Evolutionary conservation across 2,329 filamentous ascomycete species (phyloP).

Genomic region (Penicillium sp.): DNA sequence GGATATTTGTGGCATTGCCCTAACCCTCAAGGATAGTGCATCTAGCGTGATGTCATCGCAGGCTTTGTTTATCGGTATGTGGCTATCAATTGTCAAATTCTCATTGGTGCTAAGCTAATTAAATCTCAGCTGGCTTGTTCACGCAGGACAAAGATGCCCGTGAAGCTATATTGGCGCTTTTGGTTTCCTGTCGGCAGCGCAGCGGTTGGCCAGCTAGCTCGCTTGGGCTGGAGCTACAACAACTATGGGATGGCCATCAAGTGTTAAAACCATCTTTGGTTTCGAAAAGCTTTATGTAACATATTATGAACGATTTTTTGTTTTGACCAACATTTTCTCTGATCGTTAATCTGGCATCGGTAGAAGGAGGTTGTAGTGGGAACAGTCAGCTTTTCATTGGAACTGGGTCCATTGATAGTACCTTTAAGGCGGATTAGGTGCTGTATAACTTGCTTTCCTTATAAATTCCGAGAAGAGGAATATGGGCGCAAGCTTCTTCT

Average conservation of each 20-base stretch:
- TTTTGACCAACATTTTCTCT: too few species aligned
- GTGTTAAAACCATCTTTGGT: background rate
- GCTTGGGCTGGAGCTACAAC: conserved; percentile 20
- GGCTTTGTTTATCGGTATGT: conserved; percentile 25
- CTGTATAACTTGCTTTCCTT: too few species aligned
- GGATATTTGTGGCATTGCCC: conserved; percentile 28
- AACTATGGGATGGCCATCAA: conserved; percentile 14
- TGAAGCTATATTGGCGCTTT: conserved; percentile 16
- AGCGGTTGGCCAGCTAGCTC: conserved; percentile 23
- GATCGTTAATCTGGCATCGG: too few species aligned
- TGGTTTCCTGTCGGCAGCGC: conserved; percentile 18
- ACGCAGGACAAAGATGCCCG: conserved; percentile 9
- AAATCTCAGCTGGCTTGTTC: background rate
- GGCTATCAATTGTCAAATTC: background rate
- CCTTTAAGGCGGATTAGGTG: too few species aligned
- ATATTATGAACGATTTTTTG: too few species aligned
- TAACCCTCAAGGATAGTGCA: conserved; percentile 22
- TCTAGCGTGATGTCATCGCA: conserved; percentile 28
- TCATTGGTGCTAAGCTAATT: background rate
- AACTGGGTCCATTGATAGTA: too few species aligned
- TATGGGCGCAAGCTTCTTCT: too few species aligned
- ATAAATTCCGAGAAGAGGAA: too few species aligned
- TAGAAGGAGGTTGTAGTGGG: too few species aligned
- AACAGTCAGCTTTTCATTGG: too few species aligned
- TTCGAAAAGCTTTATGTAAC: background rate